Evolutionary conservation across 2,329 filamentous ascomycete species (phyloP), one percentile per base, ranked within the genome.

Genomic region (Hansfordia pulvinata): DNA sequence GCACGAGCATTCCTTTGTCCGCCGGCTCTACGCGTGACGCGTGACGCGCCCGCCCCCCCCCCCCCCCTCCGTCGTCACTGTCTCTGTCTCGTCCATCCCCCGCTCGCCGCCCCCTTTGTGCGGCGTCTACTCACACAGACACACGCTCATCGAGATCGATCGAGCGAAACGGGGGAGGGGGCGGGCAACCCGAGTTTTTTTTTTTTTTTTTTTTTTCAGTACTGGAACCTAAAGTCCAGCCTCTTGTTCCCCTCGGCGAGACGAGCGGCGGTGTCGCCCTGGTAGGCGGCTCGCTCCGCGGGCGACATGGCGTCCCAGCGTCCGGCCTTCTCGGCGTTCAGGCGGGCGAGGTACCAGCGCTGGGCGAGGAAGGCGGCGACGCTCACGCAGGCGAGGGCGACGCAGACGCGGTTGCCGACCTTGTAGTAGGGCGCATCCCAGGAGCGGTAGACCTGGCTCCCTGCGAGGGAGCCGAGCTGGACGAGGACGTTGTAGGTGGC

Each of bases 381-480:
- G 12, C 60, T 57, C 16, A 68, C 54, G 1, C 53, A 54, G 3
- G 61, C 49, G 25, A 75, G 54, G 2, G 53, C 61, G 14, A 76
- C 59, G 25, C 71, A 54, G 3, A 71, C 60, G 14, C 54, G 64
- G 47, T 75, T 75, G 7, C 69, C 69, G 4, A 40, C 56, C 31
- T 65, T 62, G 41, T 72, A 75, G 37, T 64, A 62, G 0, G 69
- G 68, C 5, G 54, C 53, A 30, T 74, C 69, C 30, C 59, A 53
- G 2, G 42, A 39, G 11, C 62, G 54, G 35, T 69, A 69, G 30
- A 69, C 63, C 35, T 69, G 54, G 21, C 42, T 49, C 10, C 53
- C 47, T 17, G 54, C 44, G 8, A 62, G 43, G 10, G 52, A 55
- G 19, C 58, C 59, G 12, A 62, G 41, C 32, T 62, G 59, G 0